phyloP scores from a whole-genome alignment of 2,329 filamentous ascomycete genomes.

The Pestalotiopsis sp. region DNA sequence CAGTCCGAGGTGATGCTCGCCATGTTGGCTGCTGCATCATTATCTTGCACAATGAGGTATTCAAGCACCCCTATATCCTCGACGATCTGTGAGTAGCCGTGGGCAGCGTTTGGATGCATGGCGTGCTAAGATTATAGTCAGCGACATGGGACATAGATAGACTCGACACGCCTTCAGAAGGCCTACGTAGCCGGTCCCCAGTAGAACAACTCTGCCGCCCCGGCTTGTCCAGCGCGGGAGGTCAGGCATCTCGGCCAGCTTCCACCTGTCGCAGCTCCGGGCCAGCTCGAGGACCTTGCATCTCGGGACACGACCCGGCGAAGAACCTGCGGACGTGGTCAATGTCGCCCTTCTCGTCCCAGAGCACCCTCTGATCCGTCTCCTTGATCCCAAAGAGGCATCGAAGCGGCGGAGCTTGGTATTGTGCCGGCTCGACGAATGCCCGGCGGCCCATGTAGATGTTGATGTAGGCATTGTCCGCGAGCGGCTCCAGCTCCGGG shows the following conservation, averaged over 20 bases:
- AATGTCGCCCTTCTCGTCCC: constrained; percentile 12
- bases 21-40: background rate
- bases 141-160: background rate
- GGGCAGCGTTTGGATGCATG: constrained; percentile 13
- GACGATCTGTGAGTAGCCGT: constrained; percentile 13
- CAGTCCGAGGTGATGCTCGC: constrained; percentile 3
- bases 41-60: constrained; percentile 7
- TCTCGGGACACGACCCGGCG: constrained; percentile 5
- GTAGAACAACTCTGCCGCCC: background rate
- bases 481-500: constrained; percentile 2
- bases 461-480: constrained; percentile 8
- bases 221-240: constrained; percentile 11
- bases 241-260: constrained; percentile 14
- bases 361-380: constrained; percentile 11
- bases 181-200: constrained; percentile 2
- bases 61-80: constrained; percentile 14
- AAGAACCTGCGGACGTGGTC: constrained; percentile 7
- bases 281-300: constrained; percentile 3
- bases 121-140: constrained; percentile 8
- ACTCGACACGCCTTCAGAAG: background rate
- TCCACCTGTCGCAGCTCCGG: constrained; percentile 10
- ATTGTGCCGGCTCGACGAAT: constrained; percentile 7
- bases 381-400: constrained; percentile 13
- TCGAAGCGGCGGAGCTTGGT: background rate
- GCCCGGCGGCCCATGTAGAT: constrained; percentile 10